Evolutionary conservation across 768 basidiomycete genomes (phyloP), one percentile per base, ranked within the genome.

Genomic region (Mycena pura): DNA sequence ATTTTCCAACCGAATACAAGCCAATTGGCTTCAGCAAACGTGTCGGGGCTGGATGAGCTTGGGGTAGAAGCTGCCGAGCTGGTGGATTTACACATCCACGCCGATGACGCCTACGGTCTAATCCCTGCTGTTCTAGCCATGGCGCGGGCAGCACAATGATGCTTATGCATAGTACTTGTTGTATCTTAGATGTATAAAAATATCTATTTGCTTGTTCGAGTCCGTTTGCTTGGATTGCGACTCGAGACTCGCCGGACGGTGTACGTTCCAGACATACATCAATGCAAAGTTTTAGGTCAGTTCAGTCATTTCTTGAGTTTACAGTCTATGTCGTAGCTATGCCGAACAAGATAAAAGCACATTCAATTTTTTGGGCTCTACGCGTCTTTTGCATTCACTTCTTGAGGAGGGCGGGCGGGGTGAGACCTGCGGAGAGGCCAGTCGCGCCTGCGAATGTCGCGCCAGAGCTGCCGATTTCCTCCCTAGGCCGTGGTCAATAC

Each of bases 371-470:
- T 52, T 24, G 17, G 36, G 45, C 28, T 40, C 27, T 41, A 19
- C 22, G 48, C 24, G 34, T 57, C 41, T 40, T 63, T 44, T 52
- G 40, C 54, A 56, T 69, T 71, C 81, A 88, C 79, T 90, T 89
- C 82, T 86, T 83, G 72, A 85, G 79, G 54, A 94, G 78, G 57
- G 86, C 88, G 44, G 95, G 94, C 50, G 88, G 71, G n/a, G 79
- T 86, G 63, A 78, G 73, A 57, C 95, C 95, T 60, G 84, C 85
- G 63, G 94, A 91, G 66, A 96, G 80, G 45, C 93, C 95, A 75
- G 84, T 85, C 64, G 82, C 85, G 52, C 89, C 93, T 48, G 93
- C 95, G 71, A 83, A 97, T 64, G 81, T 81, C 34, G 84, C 84
- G 50, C 86, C 86, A 61, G 80, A 79, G 60, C 77, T 90, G 53